phyloP scores from a whole-genome alignment of 2,329 filamentous ascomycete genomes.

The Colletotrichum zoysiae region DNA sequence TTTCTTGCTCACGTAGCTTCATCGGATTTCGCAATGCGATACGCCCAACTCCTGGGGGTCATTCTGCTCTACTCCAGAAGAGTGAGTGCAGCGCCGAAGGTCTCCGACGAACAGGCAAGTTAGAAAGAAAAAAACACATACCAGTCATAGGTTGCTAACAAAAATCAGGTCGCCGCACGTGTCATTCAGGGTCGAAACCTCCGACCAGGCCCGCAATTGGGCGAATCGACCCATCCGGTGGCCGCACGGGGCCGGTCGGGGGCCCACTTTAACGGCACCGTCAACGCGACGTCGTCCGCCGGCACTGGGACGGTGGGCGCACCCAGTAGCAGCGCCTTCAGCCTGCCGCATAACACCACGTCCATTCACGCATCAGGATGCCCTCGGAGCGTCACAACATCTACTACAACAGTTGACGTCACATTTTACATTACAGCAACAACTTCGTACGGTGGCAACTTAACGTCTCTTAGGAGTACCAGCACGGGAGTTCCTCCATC shows the following conservation, averaged over 20 bases:
- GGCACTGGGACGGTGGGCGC: slow-evolving; percentile 1
- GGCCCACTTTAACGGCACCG: slow-evolving; percentile 32
- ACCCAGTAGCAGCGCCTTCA: slow-evolving; percentile 13
- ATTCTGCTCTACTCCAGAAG: slow-evolving; percentile 1
- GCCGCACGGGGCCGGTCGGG: slow-evolving; percentile 7
- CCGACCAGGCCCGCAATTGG: slow-evolving; percentile 4
- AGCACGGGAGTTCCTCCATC: neutral
- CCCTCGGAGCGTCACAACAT: slow-evolving; percentile 44
- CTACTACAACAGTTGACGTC: slow-evolving; percentile 51
- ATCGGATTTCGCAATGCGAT: slow-evolving; percentile 18
- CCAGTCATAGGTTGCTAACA: neutral
- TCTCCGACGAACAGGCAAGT: slow-evolving; percentile 18
- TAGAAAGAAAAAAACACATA: neutral
- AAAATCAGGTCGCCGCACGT: slow-evolving; percentile 22
- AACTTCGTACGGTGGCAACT: slow-evolving; percentile 41
- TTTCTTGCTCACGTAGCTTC: neutral
- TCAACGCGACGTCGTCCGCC: slow-evolving; percentile 27
- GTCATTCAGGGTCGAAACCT: slow-evolving; percentile 5
- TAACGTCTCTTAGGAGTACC: slow-evolving; percentile 18
- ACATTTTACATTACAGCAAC: slow-evolving; percentile 50
- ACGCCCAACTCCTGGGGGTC: slow-evolving; percentile 7
- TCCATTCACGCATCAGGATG: slow-evolving; percentile 14
- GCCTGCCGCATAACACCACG: slow-evolving; percentile 10
- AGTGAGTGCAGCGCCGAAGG: slow-evolving; percentile 18
- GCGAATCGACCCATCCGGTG: neutral